phyloP scores from a whole-genome alignment of 345 rosid species.

The Triadica sebifera region DNA sequence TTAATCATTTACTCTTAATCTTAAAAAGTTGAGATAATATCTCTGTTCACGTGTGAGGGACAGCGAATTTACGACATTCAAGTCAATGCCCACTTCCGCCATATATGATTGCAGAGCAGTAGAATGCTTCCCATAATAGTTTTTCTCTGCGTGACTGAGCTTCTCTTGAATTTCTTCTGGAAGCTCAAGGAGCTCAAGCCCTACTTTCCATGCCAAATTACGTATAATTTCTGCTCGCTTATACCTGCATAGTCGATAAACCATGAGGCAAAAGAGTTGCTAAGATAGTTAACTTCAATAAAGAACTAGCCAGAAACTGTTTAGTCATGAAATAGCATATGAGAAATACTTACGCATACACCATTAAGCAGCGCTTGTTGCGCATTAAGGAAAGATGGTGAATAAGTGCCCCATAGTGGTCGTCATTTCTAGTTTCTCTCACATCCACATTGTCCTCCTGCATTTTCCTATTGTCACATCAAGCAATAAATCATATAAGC shows the following conservation, averaged over 20 bases:
- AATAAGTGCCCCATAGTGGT: constrained; percentile 80
- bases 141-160: constrained; percentile 64
- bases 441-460: constrained; percentile 83
- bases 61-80: constrained; percentile 64
- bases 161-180: constrained; percentile 73
- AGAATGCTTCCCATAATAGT: constrained; percentile 65
- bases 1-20: too few species aligned
- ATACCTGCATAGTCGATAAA: constrained; percentile 43
- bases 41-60: background rate
- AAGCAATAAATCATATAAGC: background rate
- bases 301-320: constrained; percentile 7
- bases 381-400: constrained; percentile 86
- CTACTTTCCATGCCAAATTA: constrained; percentile 71
- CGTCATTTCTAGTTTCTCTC: constrained; percentile 71
- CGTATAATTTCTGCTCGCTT: constrained; percentile 77
- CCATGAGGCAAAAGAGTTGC: background rate
- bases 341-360: constrained; percentile 55
- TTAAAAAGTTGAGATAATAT: background rate
- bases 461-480: constrained; percentile 56
- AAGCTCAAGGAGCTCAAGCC: constrained; percentile 64
- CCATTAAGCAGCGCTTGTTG: constrained; percentile 91
- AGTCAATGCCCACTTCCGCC: constrained; percentile 62
- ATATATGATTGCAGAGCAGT: constrained; percentile 64
- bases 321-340: constrained; percentile 3
- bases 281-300: background rate